phyloP scores from a whole-genome alignment of 2,329 filamentous ascomycete genomes.

The Botrytis fabae region DNA sequence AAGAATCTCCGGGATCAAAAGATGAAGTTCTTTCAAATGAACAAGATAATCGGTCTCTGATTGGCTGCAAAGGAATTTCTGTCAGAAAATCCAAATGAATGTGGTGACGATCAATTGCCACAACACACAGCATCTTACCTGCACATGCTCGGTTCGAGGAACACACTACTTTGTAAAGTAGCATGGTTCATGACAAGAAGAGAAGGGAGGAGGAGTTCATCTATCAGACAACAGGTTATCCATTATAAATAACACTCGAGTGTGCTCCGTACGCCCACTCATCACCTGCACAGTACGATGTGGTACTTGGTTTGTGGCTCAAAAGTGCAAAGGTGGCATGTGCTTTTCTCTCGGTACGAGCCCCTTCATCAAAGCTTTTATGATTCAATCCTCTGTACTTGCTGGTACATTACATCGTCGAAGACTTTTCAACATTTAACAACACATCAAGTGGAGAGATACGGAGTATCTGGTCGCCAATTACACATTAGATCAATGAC shows the following conservation, averaged over 20 bases:
- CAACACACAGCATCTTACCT: not conserved
- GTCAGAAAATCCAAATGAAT: not conserved
- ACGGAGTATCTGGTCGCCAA: not conserved
- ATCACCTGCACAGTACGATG: no score
- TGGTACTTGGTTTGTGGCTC: not conserved
- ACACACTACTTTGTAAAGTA: not conserved
- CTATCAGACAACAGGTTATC: not conserved
- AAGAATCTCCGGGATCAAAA: not conserved
- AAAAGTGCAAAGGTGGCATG: not conserved
- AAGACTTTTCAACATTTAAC: conserved; percentile 8
- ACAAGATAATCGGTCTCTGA: not conserved
- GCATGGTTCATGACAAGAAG: not conserved
- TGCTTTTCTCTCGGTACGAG: conserved; percentile 2
- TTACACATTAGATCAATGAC: not conserved
- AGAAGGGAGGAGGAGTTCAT: not conserved
- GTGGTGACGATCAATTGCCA: conserved; percentile 12
- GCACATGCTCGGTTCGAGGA: not conserved
- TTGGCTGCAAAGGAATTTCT: not conserved
- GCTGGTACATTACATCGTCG: not conserved
- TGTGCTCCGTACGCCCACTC: not conserved
- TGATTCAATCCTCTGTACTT: not conserved
- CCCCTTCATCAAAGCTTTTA: conserved; percentile 9
- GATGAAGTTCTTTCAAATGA: not conserved
- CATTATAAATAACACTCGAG: not conserved
- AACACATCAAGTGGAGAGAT: conserved; percentile 14